Base-by-base conservation (phyloP, 495 filamentous ascomycete genomes). In the Xylaria cubensis region DNA sequence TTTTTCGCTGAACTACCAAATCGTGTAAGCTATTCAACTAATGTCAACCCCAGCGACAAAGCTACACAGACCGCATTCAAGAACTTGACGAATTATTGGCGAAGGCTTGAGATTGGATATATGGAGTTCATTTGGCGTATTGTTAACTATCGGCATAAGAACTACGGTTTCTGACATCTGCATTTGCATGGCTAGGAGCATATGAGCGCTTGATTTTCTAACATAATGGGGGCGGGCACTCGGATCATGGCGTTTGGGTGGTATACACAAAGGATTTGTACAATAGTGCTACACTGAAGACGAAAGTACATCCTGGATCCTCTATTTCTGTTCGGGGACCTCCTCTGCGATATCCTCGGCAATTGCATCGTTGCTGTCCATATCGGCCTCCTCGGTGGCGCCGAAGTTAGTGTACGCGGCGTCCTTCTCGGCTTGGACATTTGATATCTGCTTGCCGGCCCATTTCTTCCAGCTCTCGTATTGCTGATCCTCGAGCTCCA, bases 391-490 rank as follows among this genome's bases (percentile, higher is more conserved):
- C 51, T 80, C 78, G 15, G 81, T 78, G 15, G 72, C 74, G 15
- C 82, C 83, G 21, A 80, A 80, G 63, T 74, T 80, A 19, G 79
- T 80, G 61, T 86, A 85, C 2, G 88, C 87, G 71, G 88, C 84
- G 67, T 79, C 79, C 62, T 82, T 81, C 53, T 83, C 83, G 63
- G 83, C 77, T 64, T 81, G 79, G 74, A 87, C 79, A 67, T 79
- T 77, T 8, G 75, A 56, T 67, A 84, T 81, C 74, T 85, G 78
- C 67, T 82, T 80, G 63, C 79, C 80, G 26, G 96, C 96, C 92
- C 93, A 97, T 50, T 74, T 81, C 87, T 92, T 93, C 96, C 95
- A 98, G 65, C 80, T 76, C 76, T 97, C 92, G 77, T 88, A 95
- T 53, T 88, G 82, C 76, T 86, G 79, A 82, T 94, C 90, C 83